Conservation (phyloP, 306 rosid genomes). For the Cucurbita moschata region DNA sequence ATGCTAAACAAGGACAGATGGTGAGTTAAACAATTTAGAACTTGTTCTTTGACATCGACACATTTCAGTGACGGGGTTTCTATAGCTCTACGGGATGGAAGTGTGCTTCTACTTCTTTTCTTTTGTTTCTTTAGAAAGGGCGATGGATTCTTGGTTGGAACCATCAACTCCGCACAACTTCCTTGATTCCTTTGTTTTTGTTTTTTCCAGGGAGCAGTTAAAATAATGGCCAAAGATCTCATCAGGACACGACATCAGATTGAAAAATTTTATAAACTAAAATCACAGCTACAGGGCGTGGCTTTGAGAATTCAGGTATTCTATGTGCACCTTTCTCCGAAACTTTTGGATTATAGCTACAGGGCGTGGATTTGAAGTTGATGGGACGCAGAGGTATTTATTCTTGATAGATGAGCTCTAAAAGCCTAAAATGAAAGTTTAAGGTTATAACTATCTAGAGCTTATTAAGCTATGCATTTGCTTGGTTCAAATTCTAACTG, state of each 20-base stretch:
- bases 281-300: constrained; percentile 73
- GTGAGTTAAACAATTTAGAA: constrained; percentile 1
- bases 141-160: not conserved
- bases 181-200: not conserved
- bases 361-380: not conserved
- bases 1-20: constrained; percentile 17
- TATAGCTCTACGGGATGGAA: not conserved
- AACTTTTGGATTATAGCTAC: not conserved
- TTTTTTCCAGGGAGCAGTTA: constrained; percentile 48
- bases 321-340: not conserved
- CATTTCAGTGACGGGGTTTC: not conserved
- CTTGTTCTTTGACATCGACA: not conserved
- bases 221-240: constrained; percentile 72
- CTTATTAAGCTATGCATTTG: not conserved
- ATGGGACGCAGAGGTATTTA: not conserved
- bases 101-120: not conserved
- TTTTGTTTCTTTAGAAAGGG: not conserved
- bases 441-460: not conserved
- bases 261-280: constrained; percentile 69
- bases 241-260: constrained; percentile 68
- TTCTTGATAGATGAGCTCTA: not conserved
- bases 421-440: not conserved
- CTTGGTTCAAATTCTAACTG: not conserved
- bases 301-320: constrained; percentile 64
- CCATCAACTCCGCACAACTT: not conserved